phyloP scores from a whole-genome alignment of 139 green algal genomes.

The Chlamydomonas sphaeroides region DNA sequence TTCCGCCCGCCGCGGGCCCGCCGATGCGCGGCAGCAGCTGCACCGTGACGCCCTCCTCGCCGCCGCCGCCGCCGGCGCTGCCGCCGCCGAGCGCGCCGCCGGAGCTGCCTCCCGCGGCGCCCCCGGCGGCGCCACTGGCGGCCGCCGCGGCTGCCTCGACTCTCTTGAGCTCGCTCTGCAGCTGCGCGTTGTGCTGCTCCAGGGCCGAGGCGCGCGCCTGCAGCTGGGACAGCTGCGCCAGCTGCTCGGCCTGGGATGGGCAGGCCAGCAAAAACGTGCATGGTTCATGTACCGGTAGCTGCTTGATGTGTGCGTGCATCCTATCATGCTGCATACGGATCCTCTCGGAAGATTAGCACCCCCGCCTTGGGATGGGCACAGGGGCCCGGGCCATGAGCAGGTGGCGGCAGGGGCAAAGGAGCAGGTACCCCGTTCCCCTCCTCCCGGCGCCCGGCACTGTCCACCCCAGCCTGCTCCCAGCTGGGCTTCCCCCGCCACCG shows the following conservation, averaged over 20 bases:
- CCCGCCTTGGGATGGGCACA: too few relatives aligned
- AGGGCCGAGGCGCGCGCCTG: conserved; percentile 16
- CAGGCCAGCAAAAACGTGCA: background rate
- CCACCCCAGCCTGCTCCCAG: too few relatives aligned
- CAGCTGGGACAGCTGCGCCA: conserved; percentile 26
- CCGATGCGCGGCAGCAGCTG: conserved; percentile 29
- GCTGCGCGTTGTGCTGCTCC: conserved; percentile 32
- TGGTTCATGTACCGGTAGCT: too few relatives aligned
- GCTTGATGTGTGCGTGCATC: too few relatives aligned
- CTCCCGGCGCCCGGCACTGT: too few relatives aligned
- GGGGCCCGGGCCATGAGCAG: too few relatives aligned
- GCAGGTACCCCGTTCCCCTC: too few relatives aligned
- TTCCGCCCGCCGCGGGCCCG: conserved; percentile 8
- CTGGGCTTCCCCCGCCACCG: too few relatives aligned
- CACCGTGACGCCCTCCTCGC: background rate
- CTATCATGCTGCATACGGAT: too few relatives aligned
- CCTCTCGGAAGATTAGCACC: too few relatives aligned
- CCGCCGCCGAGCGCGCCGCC: background rate
- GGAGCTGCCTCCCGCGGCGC: background rate
- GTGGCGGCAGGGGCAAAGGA: too few relatives aligned
- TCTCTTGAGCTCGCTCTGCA: conserved; percentile 28
- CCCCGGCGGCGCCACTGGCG: background rate
- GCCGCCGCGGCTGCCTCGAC: background rate
- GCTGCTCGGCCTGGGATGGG: conserved; percentile 21
- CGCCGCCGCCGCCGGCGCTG: background rate